Evolutionary conservation across 106 monocot genomes (phyloP).

Genomic region (Dioscorea dumetorum): DNA sequence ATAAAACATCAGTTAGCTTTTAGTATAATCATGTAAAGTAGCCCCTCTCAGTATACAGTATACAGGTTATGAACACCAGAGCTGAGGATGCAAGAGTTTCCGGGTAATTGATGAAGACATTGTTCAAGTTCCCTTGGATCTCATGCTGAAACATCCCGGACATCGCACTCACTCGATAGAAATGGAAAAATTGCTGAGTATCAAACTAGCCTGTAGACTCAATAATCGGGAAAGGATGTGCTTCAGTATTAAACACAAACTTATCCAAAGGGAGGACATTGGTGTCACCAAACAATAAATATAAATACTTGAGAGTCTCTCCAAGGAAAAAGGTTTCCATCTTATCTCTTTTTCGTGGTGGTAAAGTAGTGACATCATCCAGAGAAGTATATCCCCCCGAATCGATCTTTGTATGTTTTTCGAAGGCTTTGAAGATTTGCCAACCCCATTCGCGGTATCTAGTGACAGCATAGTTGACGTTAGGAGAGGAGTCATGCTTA

Average conservation of each 20-base stretch:
- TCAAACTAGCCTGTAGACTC: conserved; percentile 3
- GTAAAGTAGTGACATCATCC: conserved; percentile 76
- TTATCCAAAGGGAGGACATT: conserved; percentile 73
- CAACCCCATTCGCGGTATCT: conserved; percentile 98
- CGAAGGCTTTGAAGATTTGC: conserved; percentile 92
- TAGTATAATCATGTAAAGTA: too few relatives aligned
- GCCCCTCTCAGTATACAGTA: too few relatives aligned
- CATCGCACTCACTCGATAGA: too few relatives aligned
- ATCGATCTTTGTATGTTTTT: conserved; percentile 72
- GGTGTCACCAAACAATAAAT: conserved; percentile 73
- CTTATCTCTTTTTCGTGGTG: conserved; percentile 81
- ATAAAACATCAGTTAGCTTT: too few relatives aligned
- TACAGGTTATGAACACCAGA: too few relatives aligned
- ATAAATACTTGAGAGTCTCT: conserved; percentile 90
- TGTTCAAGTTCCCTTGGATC: too few relatives aligned
- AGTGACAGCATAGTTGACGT: background rate
- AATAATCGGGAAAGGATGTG: conserved; percentile 75
- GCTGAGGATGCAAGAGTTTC: too few relatives aligned
- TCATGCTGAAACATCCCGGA: too few relatives aligned
- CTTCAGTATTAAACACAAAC: conserved; percentile 97
- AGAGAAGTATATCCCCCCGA: conserved; percentile 87
- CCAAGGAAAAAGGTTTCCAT: conserved; percentile 99
- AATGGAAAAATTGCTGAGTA: background rate
- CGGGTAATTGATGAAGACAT: too few relatives aligned
- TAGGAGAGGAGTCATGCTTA: too few relatives aligned